Base-by-base conservation (phyloP, 345 rosid genomes). In the Rubroshorea leprosula region DNA sequence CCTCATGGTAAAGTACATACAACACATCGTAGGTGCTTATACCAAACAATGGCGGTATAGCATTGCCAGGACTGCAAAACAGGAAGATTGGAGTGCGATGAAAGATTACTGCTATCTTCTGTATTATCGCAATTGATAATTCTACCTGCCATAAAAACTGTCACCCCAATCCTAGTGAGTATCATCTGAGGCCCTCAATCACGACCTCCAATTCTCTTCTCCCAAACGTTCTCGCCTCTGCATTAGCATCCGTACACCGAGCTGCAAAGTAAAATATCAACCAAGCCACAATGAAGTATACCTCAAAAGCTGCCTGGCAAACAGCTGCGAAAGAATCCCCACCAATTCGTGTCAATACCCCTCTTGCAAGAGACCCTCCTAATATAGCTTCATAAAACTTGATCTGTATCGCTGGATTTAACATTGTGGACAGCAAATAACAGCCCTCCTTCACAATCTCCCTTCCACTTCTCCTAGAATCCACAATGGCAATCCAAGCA, bases 371-470 rank as follows among this genome's bases (percentile, higher is more conserved):
- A 17, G 91, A 81, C 14, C 99, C 97, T 55, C 99, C 90, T 4
- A 84, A 65, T 47, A 87, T 70, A 13, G 89, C 87, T 71, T 93
- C 99, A 7, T 83, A 75, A 67, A 88, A 89, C 68, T 82, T 89
- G 23, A 93, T 60, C 64, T 83, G 96, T 58, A 89, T 66, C 1
- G 94, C 97, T 66, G 83, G 91, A 68, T 83, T 79, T 76, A 81
- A 65, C 82, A 86, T 57, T 20, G 80, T 78, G 31, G 82, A 81
- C 45, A 93, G 63, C 83, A 83, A 65, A 70, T 87, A 82, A 21
- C 83, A 81, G 63, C 97, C 99, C 76, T 93, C 94, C 76, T 76
- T 85, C 60, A 89, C 80, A 54, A 93, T 83, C 76, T 89, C 99
- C 67, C 89, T 78, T 52, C 96, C 96, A 0, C 79, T 83, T 72